phyloP scores from a whole-genome alignment of 2,329 filamentous ascomycete species.

The Fusarium beomiforme region DNA sequence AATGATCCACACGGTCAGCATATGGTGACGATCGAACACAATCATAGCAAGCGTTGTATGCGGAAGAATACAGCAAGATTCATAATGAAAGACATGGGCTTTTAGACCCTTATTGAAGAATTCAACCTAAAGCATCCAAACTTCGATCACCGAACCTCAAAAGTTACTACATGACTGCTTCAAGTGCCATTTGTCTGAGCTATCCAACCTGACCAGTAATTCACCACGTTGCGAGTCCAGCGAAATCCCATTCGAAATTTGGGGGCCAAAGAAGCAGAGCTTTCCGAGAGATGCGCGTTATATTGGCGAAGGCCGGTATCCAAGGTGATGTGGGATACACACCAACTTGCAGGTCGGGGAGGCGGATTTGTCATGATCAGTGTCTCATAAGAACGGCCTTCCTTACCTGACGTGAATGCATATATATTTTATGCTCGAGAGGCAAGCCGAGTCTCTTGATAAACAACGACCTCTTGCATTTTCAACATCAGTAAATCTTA shows the following conservation, averaged over 20 bases:
- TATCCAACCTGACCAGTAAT: slow-evolving; percentile 22
- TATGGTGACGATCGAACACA: neutral
- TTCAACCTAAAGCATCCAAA: neutral
- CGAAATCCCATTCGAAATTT: neutral
- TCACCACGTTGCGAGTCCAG: slow-evolving; percentile 18
- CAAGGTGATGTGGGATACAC: neutral
- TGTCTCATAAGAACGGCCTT: neutral
- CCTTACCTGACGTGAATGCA: neutral
- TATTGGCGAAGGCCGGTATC: slow-evolving; percentile 1
- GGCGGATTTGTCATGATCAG: neutral
- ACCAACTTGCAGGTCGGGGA: neutral
- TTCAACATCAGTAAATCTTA: neutral
- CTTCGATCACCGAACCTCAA: no score
- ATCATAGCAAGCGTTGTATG: neutral
- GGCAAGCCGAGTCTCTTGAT: no score
- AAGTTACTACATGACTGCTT: neutral
- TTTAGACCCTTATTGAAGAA: neutral
- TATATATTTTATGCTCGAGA: neutral
- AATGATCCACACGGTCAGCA: neutral
- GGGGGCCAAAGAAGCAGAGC: neutral
- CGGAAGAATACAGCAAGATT: neutral
- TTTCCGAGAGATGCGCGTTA: slow-evolving; percentile 8
- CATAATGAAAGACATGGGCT: neutral
- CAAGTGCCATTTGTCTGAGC: neutral
- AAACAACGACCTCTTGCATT: neutral